Base-by-base conservation (phyloP, 129 eudicot species). In the Calendula officinalis region DNA sequence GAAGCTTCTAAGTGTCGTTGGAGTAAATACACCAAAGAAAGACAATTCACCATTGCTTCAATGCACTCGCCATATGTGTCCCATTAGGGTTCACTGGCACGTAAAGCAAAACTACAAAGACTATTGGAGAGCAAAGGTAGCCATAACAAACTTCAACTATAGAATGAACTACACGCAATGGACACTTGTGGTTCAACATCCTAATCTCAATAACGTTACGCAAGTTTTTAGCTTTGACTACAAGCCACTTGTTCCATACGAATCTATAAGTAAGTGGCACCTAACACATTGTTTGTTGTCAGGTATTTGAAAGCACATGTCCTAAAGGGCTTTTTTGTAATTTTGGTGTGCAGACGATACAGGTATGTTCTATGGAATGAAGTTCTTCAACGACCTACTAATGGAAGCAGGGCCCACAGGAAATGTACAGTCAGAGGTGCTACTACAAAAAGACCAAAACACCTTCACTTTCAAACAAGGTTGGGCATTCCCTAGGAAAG, bases 121-220 rank as follows among this genome's bases (percentile, higher is more conserved):
- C 64, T 87, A 87, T 43, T 87, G 95, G 95, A 70, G 95, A 6
- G 85, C 74, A 22, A 87, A 87, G 83, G 78, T 87, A 16, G 82
- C 86, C 0, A 41, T 86, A 68, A 86, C 95, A 3, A 86, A 86
- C 68, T 86, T 86, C 74, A 86, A 87, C 75, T 83, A 87, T 60
- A 77, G 87, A 27, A 72, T 80, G 85, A 87, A 87, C 81, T 83
- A 75, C 75, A 80, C 87, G 2, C 83, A 77, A n/a, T 85, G 96
- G 96, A 85, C 94, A n/a, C 89, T 89, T 8, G 96, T 85, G 37
- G 82, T 78, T 54, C 96, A 89, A 59, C 96, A 89, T 74, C 96
- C 94, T 8, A 87, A 87, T 74, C 83, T 87, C 75, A 87, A 87
- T 74, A 83, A 87, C 7, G 87, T 87, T 58, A 87, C 95, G 10